Evolutionary conservation across 306 rosid species (phyloP).

Genomic region (Lathyrus tuberosus): DNA sequence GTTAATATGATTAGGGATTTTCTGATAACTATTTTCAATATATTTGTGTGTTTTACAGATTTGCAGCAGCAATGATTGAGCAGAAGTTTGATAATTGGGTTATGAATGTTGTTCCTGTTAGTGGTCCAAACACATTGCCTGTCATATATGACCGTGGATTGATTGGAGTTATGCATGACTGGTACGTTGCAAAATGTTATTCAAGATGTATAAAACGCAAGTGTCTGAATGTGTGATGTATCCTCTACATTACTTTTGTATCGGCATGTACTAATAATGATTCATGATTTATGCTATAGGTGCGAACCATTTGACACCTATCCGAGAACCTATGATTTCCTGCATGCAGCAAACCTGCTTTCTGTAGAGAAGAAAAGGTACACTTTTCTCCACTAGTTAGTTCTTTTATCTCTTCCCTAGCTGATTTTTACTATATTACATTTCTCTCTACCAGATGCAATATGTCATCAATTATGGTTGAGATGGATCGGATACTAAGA

Average conservation of each 20-base stretch:
- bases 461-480: conserved; percentile 86
- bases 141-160: conserved; percentile 93
- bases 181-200: conserved; percentile 50
- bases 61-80: conserved; percentile 76
- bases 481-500: conserved; percentile 95
- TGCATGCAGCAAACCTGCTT: conserved; percentile 86
- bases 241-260: conserved; percentile 21
- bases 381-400: conserved; percentile 27
- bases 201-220: conserved; percentile 30
- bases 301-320: conserved; percentile 96
- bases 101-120: conserved; percentile 92
- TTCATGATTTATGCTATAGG: conserved; percentile 54
- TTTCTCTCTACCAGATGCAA: conserved; percentile 62
- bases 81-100: conserved; percentile 78
- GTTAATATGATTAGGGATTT: conserved; percentile 21
- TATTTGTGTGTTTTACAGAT: conserved; percentile 59
- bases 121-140: conserved; percentile 95
- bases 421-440: conserved; percentile 17
- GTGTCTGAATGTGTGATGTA: conserved; percentile 9
- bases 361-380: conserved; percentile 87
- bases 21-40: conserved; percentile 26
- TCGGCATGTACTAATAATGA: conserved; percentile 17
- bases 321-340: conserved; percentile 92
- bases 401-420: conserved; percentile 12
- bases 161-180: conserved; percentile 93